Conservation (phyloP, 2,329 filamentous ascomycete genomes). For the Cercospora brassicicola region DNA sequence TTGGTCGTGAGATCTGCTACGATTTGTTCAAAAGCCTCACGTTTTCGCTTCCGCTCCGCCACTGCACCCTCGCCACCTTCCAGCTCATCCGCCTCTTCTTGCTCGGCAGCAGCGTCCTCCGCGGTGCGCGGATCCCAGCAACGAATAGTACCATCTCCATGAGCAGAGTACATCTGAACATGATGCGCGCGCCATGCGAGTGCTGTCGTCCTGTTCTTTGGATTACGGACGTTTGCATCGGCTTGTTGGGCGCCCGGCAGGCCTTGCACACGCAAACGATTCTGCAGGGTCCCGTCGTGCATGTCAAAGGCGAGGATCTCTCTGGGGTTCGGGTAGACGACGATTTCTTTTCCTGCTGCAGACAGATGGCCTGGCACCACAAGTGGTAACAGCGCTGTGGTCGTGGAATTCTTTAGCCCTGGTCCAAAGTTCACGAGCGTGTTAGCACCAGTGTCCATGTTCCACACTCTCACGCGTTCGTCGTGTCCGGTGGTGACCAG, state of each 20-base stretch:
- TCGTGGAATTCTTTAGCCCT: slow-evolving; percentile 66
- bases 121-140: slow-evolving; percentile 69
- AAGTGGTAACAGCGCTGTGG: slow-evolving; percentile 45
- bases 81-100: slow-evolving; percentile 44
- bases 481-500: slow-evolving; percentile 83
- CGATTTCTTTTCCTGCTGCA: slow-evolving; percentile 59
- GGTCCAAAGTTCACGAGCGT: slow-evolving; percentile 87
- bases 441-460: slow-evolving; percentile 76
- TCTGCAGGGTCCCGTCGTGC: slow-evolving; percentile 71
- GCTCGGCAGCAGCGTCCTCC: slow-evolving; percentile 47
- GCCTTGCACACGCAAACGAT: slow-evolving; percentile 66
- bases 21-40: slow-evolving; percentile 75
- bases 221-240: slow-evolving; percentile 30
- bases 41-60: slow-evolving; percentile 64
- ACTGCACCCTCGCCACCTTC: slow-evolving; percentile 44
- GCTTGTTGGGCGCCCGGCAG: slow-evolving; percentile 18
- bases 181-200: slow-evolving; percentile 72
- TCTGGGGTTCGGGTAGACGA: slow-evolving; percentile 75
- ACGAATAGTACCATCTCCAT: slow-evolving; percentile 79
- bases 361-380: slow-evolving; percentile 62
- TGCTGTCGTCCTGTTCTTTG: slow-evolving; percentile 63
- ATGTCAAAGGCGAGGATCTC: slow-evolving; percentile 79
- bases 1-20: slow-evolving; percentile 73
- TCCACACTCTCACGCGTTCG: slow-evolving; percentile 81
- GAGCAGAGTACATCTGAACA: slow-evolving; percentile 76